phyloP scores from a whole-genome alignment of 441 rosid genomes.

The Gossypium lobatum region DNA sequence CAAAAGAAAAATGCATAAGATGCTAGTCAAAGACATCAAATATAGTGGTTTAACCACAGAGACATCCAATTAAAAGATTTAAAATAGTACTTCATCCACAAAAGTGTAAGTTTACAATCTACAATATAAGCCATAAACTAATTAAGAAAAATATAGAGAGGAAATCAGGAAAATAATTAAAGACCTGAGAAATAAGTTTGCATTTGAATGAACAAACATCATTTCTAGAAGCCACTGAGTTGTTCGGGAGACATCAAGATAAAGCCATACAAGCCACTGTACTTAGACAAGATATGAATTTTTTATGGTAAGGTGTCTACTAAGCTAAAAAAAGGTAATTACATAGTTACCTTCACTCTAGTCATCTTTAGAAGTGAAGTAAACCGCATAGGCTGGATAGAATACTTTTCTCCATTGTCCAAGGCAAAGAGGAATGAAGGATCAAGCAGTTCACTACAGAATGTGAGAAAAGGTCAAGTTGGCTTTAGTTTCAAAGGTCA shows the following conservation, averaged over 20 bases:
- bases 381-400: constrained; percentile 90
- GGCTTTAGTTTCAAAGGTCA: constrained; percentile 21
- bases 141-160: neutral
- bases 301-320: neutral
- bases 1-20: constrained; percentile 5
- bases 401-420: constrained; percentile 91
- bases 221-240: neutral
- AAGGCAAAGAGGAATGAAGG: constrained; percentile 93
- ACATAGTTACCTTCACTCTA: constrained; percentile 75
- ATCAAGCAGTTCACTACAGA: constrained; percentile 85
- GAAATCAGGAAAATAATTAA: neutral
- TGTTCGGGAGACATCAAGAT: neutral
- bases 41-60: neutral
- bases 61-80: constrained; percentile 1
- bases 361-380: constrained; percentile 83
- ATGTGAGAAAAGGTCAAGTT: constrained; percentile 25
- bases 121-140: neutral
- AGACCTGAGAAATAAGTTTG: neutral
- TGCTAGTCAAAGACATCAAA: constrained; percentile 3
- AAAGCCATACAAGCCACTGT: neutral
- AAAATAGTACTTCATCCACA: neutral
- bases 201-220: neutral
- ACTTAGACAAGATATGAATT: neutral
- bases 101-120: neutral
- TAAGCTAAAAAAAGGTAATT: neutral